Conservation (phyloP, 257 asterid species). For the Solanum bulbocastanum region DNA sequence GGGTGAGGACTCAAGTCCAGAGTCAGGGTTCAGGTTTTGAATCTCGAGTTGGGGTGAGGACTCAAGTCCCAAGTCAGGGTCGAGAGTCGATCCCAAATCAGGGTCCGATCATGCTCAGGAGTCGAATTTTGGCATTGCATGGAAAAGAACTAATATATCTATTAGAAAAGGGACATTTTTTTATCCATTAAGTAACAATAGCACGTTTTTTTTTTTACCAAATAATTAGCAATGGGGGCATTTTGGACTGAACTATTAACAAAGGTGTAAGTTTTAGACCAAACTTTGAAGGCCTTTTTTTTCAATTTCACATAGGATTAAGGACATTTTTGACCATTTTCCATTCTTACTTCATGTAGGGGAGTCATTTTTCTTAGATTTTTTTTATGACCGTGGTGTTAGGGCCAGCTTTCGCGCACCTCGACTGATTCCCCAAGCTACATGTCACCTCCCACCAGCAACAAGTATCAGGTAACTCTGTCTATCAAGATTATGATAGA, state of each 20-base stretch:
- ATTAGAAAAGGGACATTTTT: no score
- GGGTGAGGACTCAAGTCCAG: not conserved
- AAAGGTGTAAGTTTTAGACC: not conserved
- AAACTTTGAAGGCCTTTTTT: not conserved
- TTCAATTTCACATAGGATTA: not conserved
- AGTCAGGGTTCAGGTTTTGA: not conserved
- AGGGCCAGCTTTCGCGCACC: not conserved
- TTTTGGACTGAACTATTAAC: not conserved
- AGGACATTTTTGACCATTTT: not conserved
- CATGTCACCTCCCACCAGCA: not conserved
- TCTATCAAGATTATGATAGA: not conserved
- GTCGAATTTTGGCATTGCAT: not conserved
- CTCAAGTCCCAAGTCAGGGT: not conserved
- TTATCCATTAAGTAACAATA: no score
- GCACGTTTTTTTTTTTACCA: no score
- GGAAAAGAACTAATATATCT: not conserved
- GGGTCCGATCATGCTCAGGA: not conserved
- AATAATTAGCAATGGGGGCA: fast-evolving
- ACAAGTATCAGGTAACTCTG: not conserved
- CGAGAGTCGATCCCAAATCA: not conserved
- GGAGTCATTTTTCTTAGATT: not conserved
- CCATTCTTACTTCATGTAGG: not conserved
- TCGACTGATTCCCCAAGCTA: no score
- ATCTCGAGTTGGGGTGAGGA: not conserved
- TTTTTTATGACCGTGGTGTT: not conserved